Evolutionary conservation across 441 rosid genomes (phyloP).

Genomic region (Flueggea neowawraea): DNA sequence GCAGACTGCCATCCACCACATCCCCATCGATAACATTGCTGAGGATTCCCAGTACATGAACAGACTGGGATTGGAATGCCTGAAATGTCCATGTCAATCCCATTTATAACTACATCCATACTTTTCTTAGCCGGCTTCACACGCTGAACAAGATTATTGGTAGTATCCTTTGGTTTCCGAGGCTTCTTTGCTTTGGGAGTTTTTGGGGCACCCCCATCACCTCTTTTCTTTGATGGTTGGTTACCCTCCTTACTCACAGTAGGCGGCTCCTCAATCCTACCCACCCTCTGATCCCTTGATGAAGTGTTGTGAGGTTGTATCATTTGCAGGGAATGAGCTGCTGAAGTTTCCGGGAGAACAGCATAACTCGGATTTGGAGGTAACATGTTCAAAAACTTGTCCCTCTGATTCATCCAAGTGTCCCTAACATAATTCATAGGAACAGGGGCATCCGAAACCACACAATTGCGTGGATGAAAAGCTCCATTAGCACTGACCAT

Average conservation of each 20-base stretch:
- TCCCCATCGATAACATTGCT: conserved; percentile 94
- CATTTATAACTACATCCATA: conserved; percentile 77
- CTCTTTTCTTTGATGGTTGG: conserved; percentile 59
- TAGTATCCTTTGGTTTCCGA: conserved; percentile 67
- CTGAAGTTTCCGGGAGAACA: conserved; percentile 56
- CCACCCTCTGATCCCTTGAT: conserved; percentile 41
- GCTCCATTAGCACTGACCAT: conserved; percentile 48
- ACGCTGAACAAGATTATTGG: conserved; percentile 35
- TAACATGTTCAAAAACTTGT: conserved; percentile 65
- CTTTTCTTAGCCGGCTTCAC: conserved; percentile 80
- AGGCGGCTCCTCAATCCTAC: conserved; percentile 45
- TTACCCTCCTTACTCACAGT: conserved; percentile 35
- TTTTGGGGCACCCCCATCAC: conserved; percentile 40
- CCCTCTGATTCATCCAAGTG: conserved; percentile 73
- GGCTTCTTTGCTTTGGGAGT: conserved; percentile 67
- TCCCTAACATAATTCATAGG: conserved; percentile 67
- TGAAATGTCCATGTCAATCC: conserved; percentile 81
- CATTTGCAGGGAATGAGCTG: conserved; percentile 54
- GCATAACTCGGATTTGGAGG: conserved; percentile 44
- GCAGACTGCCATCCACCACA: conserved; percentile 99
- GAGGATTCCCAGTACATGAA: conserved; percentile 81
- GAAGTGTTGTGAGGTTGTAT: conserved; percentile 43
- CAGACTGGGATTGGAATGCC: conserved; percentile 90
- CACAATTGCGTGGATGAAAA: conserved; percentile 54
- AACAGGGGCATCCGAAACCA: conserved; percentile 47